A percentile compares a stretch with the other conserved stretches of the same genome.
These are phyloP conservation scores for Phyllosticta citriasiana DNA, from an alignment of 2,329 filamentous ascomycete species.

Conservation along the genomic window DNA sequence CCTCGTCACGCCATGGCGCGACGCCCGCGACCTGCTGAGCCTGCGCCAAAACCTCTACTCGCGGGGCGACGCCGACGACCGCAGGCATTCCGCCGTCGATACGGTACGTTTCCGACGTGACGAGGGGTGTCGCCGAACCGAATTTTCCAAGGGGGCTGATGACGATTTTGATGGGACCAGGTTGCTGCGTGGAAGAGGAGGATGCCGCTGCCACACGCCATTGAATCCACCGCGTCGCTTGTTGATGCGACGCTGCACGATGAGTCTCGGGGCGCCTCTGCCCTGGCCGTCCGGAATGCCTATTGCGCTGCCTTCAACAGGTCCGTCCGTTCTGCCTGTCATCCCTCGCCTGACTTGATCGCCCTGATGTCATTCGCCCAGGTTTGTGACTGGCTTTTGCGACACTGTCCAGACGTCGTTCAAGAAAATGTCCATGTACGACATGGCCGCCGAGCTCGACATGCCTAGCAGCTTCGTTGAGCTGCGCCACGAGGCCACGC, in stretches of 20 bases:
- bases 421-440: slow-evolving; percentile 61
- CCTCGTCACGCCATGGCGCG: slow-evolving; percentile 64
- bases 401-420: slow-evolving; percentile 60
- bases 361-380: slow-evolving; percentile 20
- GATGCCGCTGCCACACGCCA: slow-evolving; percentile 56
- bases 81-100: slow-evolving; percentile 28
- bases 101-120: slow-evolving; percentile 21
- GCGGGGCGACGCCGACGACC: slow-evolving; percentile 15
- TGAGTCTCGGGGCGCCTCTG: slow-evolving; percentile 34
- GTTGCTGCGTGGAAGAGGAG: slow-evolving; percentile 10
- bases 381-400: slow-evolving; percentile 71
- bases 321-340: slow-evolving; percentile 34
- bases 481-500: slow-evolving; percentile 78
- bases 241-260: slow-evolving; percentile 61
- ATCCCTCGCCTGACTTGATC: neutral
- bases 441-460: slow-evolving; percentile 56
- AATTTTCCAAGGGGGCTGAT: slow-evolving; percentile 11
- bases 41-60: slow-evolving; percentile 57
- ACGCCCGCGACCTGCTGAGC: slow-evolving; percentile 51
- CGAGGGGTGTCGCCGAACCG: neutral
- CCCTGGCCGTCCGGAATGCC: slow-evolving; percentile 55
- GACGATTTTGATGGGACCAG: neutral
- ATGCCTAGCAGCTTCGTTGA: slow-evolving; percentile 76
- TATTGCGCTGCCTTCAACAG: slow-evolving; percentile 68
- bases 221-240: slow-evolving; percentile 68